Evolutionary conservation across 2,329 filamentous ascomycete genomes (phyloP).

Genomic region (Sporothrix protearum): DNA sequence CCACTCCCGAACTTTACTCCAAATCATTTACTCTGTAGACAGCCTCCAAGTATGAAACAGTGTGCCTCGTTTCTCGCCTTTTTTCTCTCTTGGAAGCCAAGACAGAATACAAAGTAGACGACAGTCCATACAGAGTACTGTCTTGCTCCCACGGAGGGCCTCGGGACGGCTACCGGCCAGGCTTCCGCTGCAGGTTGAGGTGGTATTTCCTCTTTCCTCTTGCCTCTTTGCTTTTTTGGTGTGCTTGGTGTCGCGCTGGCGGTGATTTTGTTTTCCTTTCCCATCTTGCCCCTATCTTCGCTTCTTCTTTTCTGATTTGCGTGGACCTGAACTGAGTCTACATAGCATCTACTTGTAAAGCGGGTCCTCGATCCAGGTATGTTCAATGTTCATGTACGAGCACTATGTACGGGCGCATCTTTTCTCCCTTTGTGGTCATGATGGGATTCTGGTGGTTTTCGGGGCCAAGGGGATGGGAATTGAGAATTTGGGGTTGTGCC

Average conservation of each 20-base stretch:
- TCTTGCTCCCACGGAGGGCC: background rate
- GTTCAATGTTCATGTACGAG: no score
- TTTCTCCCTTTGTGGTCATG: constrained; percentile 4
- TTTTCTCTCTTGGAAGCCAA: background rate
- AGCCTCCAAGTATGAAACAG: background rate
- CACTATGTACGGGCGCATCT: constrained; percentile 3
- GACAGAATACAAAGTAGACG: background rate
- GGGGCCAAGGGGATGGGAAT: constrained; percentile 4
- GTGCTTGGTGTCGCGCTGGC: background rate
- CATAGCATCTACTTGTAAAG: background rate
- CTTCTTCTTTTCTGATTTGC: no score
- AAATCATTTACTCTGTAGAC: background rate
- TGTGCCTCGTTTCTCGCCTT: background rate
- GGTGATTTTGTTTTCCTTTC: background rate
- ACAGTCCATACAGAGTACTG: background rate
- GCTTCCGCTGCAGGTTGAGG: background rate
- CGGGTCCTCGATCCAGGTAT: no score
- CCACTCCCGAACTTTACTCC: background rate
- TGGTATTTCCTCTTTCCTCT: background rate
- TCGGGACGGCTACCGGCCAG: background rate
- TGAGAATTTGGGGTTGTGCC: background rate
- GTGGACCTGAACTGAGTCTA: no score
- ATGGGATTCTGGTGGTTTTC: background rate
- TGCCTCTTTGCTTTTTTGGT: background rate
- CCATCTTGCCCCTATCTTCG: background rate